Conservation (phyloP, 2,329 filamentous ascomycete genomes). For the Alternaria conjuncta region DNA sequence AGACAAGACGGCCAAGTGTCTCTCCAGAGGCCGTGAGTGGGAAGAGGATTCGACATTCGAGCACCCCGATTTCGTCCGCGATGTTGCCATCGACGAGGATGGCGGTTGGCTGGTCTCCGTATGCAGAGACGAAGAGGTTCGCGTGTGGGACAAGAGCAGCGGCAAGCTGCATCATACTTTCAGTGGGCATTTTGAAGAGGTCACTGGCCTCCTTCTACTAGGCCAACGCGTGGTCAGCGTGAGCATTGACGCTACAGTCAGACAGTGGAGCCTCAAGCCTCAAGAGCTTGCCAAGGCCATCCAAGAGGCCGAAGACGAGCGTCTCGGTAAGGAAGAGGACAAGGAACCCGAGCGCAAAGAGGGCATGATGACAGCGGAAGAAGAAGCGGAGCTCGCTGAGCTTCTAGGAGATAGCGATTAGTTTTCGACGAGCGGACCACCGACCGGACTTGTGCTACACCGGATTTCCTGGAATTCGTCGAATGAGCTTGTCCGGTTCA, state of each 20-base stretch:
- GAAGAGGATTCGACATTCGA: slow-evolving; percentile 72
- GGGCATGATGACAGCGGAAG: slow-evolving; percentile 77
- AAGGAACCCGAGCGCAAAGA: slow-evolving; percentile 55
- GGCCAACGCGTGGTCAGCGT: slow-evolving; percentile 73
- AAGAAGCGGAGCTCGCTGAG: slow-evolving; percentile 90
- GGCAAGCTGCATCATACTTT: slow-evolving; percentile 77
- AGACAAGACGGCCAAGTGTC: slow-evolving; percentile 84
- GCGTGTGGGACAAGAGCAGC: slow-evolving; percentile 80
- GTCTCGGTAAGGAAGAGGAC: slow-evolving; percentile 55
- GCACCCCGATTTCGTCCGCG: slow-evolving; percentile 90
- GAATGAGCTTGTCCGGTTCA: slow-evolving; percentile 30
- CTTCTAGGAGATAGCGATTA: slow-evolving; percentile 79
- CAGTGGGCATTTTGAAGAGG: slow-evolving; percentile 89
- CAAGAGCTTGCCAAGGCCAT: slow-evolving; percentile 64
- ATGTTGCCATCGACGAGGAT: slow-evolving; percentile 72
- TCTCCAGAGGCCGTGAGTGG: slow-evolving; percentile 73
- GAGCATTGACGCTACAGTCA: slow-evolving; percentile 86
- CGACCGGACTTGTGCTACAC: slow-evolving; percentile 22
- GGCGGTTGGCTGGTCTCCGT: slow-evolving; percentile 84
- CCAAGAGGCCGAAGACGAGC: slow-evolving; percentile 57
- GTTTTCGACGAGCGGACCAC: slow-evolving; percentile 27
- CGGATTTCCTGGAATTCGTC: slow-evolving; percentile 24
- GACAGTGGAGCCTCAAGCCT: slow-evolving; percentile 78
- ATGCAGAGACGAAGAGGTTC: slow-evolving; percentile 88
- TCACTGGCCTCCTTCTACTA: slow-evolving; percentile 78